phyloP scores from a whole-genome alignment of 768 basidiomycete species.

The Chalciporus pseudorubinellus region DNA sequence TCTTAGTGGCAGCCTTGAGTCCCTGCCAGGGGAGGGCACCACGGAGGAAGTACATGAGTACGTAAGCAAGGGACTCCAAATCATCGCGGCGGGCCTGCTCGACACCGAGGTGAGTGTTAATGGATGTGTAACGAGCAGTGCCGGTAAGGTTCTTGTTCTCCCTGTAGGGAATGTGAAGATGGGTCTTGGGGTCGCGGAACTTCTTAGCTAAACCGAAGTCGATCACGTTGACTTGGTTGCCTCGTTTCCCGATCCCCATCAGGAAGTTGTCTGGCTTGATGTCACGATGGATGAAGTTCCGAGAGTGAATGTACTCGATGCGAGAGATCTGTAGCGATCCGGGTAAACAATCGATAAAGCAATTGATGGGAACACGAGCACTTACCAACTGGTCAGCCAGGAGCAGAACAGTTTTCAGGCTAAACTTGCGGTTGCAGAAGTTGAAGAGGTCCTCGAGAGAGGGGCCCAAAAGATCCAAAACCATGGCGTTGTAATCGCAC shows the following conservation, averaged over 20 bases:
- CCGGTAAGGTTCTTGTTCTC: conserved; percentile 99
- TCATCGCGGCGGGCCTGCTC: conserved; percentile 98
- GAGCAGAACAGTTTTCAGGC: conserved; percentile 92
- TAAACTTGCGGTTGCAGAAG: conserved; percentile 97
- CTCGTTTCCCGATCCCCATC: conserved; percentile 99
- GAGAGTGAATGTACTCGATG: conserved; percentile 98
- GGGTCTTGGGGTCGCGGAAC: conserved; percentile 99
- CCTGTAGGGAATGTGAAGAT: conserved; percentile 98
- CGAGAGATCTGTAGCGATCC: conserved; percentile 76
- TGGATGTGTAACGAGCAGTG: conserved; percentile 97
- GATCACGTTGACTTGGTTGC: conserved; percentile 99
- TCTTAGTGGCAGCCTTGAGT: conserved; percentile 99
- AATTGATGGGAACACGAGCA: conserved; percentile 33
- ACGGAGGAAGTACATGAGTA: conserved; percentile 99
- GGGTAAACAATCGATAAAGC: conserved; percentile 35
- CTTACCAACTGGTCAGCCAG: conserved; percentile 94
- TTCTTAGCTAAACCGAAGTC: conserved; percentile 99
- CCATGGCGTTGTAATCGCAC: conserved; percentile 99
- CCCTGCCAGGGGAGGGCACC: conserved; percentile 99
- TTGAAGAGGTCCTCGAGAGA: conserved; percentile 91
- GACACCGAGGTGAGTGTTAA: conserved; percentile 98
- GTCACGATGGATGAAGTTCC: conserved; percentile 96
- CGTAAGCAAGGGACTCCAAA: conserved; percentile 96
- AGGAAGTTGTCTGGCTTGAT: conserved; percentile 99
- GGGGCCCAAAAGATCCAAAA: conserved; percentile 92